Base-by-base conservation (phyloP, 495 filamentous ascomycete species). In the Annulohypoxylon nitens region DNA sequence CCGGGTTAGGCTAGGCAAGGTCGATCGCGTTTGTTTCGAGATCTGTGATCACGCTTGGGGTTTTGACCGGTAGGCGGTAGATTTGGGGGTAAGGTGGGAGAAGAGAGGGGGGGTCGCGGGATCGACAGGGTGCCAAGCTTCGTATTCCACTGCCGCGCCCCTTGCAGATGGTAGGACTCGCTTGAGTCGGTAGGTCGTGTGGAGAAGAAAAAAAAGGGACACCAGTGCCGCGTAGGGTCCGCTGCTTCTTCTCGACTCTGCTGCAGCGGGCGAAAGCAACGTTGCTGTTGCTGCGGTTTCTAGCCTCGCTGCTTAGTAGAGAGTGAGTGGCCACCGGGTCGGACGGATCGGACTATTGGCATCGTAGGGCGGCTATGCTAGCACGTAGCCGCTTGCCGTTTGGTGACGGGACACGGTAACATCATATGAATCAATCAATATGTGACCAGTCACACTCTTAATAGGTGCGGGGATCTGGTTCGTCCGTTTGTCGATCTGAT, bases 71-170 rank as follows among this genome's bases (percentile, higher is more conserved):
- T 20, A 67, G 72, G 53, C 72, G 72, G 72, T 67, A 75, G 58
- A 67, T 63, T 6, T 30, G 30, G 30, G 30, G 5, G 30, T 30
- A 23, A 23, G 20, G 20, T 23, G 20, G 20, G 30, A 30, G 30
- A 30, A 30, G 30, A 30, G 30, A 53, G n/a, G 43, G 63, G 39
- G 39, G 39, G 14, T n/a, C 18, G 63, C 63, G 67, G 63, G 72
- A 75, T 75, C 72, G 64, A 64, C 72, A 23, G 54, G 4, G 9
- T 55, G 72, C 67, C 72, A 75, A 75, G 72, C 67, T 75, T 75
- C 63, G 62, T 67, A 70, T 75, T 67, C 57, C 36, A 54, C 55
- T 57, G 23, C 58, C 58, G 34, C 58, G 60, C 30, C 41, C 72
- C 72, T 75, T 75, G 72, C 72, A 70, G 63, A 20, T 26, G 65